Base-by-base conservation (phyloP, 75 land plant species). In the Sequoia sempervirens region DNA sequence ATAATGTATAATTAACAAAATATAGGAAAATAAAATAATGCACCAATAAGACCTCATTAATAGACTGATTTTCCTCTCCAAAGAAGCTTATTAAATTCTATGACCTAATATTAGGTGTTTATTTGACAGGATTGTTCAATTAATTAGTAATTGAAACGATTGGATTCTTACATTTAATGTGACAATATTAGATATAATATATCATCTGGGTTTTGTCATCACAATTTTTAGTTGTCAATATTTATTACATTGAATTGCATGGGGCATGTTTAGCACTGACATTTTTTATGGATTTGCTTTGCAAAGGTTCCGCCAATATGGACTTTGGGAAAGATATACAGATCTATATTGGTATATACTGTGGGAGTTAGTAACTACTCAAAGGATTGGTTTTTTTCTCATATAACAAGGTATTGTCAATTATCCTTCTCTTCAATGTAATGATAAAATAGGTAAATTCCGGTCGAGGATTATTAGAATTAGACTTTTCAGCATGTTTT, bases 361-460 rank as follows among this genome's bases (percentile, higher is more conserved):
- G 81, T 93, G 36, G 95, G 93, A 36, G 40, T 30, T 26, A 89
- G 92, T 83, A 83, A 93, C 84, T 90, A 93, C 58, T 70, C 23
- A 28, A 85, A 75, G 43, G 93, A 93, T 68, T 93, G 95, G 95
- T 93, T 90, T 86, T 93, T 87, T 82, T 88, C 91, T 17, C 95
- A 93, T 38, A 89, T 90, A 61, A 85, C 89, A 41, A 93, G 95
- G 93, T 91, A 75, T 13, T 37, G 8, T 2, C 50, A 80, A 30
- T n/a, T 13, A 17, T 26, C 47, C 79, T 84, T 13, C 11, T 38
- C 85, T 50, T 76, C 53, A 68, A 26, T n/a, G 34, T 28, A 2
- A 28, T 68, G 12, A 68, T 68, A 28, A 68, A 28, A 17, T 56
- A 18, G 18, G 23, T 56, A 18, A 17, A 56, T 56, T 20, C 61